phyloP scores from a whole-genome alignment of 768 basidiomycete species.

The Dictyophora rubrovolvata region DNA sequence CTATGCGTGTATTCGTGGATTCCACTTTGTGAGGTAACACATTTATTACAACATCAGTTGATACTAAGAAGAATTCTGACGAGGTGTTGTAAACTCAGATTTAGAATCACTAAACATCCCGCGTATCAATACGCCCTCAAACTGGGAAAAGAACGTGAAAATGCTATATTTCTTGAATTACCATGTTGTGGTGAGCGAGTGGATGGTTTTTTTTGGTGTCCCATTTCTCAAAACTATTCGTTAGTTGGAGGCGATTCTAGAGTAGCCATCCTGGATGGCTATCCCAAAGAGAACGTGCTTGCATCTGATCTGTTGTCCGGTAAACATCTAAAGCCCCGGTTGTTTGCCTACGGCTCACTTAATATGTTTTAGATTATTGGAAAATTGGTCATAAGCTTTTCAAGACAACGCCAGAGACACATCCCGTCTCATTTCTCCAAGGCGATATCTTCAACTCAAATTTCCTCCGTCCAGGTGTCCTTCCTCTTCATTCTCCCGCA shows the following conservation, averaged over 20 bases:
- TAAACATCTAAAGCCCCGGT: neutral
- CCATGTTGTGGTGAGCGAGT: constrained; percentile 33
- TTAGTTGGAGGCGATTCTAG: constrained; percentile 12
- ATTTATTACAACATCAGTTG: neutral
- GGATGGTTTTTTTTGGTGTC: constrained; percentile 13
- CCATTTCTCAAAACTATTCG: neutral
- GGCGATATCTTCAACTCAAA: constrained; percentile 11
- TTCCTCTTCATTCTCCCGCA: neutral
- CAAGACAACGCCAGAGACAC: constrained; percentile 1
- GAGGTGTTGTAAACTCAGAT: neutral
- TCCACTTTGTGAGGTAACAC: constrained; percentile 19
- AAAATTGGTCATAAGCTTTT: constrained; percentile 15
- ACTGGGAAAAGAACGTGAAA: constrained; percentile 26
- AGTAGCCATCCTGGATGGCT: constrained; percentile 10
- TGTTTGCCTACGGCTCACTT: too few species aligned
- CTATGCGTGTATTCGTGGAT: constrained; percentile 20
- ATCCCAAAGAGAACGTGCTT: constrained; percentile 9
- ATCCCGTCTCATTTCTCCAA: constrained; percentile 9
- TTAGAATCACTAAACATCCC: constrained; percentile 10
- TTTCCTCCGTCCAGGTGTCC: neutral
- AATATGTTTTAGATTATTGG: constrained; percentile 9
- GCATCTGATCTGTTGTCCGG: constrained; percentile 9
- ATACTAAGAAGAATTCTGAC: too few species aligned
- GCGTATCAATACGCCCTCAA: constrained; percentile 21
- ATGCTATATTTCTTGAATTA: constrained; percentile 33